Evolutionary conservation across 2,329 filamentous ascomycete genomes (phyloP).

Genomic region (Capronia coronata): DNA sequence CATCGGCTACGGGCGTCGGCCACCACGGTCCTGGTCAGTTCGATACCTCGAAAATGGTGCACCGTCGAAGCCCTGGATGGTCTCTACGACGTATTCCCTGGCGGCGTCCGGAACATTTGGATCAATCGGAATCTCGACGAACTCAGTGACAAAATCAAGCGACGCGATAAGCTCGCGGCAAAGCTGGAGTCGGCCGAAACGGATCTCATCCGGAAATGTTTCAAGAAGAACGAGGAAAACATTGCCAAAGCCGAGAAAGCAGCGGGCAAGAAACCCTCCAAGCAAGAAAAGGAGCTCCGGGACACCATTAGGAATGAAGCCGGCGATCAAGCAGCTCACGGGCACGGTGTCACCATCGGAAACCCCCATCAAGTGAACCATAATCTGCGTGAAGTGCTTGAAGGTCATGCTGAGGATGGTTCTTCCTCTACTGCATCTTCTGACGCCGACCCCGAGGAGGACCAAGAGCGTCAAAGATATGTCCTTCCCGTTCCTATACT

Average conservation of each 20-base stretch:
- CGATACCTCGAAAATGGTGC: constrained; percentile 86
- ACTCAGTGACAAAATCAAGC: constrained; percentile 74
- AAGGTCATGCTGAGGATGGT: constrained; percentile 26
- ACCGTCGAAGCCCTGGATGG: constrained; percentile 71
- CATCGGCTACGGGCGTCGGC: constrained; percentile 89
- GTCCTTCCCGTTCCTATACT: constrained; percentile 43
- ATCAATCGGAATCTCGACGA: constrained; percentile 84
- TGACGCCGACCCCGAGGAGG: constrained; percentile 30
- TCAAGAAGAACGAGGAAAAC: constrained; percentile 69
- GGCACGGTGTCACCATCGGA: constrained; percentile 49
- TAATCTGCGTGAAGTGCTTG: constrained; percentile 43
- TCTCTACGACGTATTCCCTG: constrained; percentile 92
- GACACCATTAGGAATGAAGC: constrained; percentile 48
- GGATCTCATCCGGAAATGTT: constrained; percentile 70
- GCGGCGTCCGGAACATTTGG: constrained; percentile 92
- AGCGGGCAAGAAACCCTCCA: constrained; percentile 42
- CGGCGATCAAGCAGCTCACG: constrained; percentile 41
- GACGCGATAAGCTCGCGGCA: constrained; percentile 63
- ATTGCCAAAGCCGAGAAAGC: constrained; percentile 59
- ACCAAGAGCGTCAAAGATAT: constrained; percentile 13
- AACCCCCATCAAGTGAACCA: constrained; percentile 52
- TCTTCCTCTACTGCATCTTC: constrained; percentile 29
- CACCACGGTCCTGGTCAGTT: constrained; percentile 87
- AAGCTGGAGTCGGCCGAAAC: constrained; percentile 77
- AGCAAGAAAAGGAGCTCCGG: constrained; percentile 36